These are phyloP conservation scores for Senna siamea DNA, from an alignment of 306 rosid species.

Conservation along the genomic window DNA sequence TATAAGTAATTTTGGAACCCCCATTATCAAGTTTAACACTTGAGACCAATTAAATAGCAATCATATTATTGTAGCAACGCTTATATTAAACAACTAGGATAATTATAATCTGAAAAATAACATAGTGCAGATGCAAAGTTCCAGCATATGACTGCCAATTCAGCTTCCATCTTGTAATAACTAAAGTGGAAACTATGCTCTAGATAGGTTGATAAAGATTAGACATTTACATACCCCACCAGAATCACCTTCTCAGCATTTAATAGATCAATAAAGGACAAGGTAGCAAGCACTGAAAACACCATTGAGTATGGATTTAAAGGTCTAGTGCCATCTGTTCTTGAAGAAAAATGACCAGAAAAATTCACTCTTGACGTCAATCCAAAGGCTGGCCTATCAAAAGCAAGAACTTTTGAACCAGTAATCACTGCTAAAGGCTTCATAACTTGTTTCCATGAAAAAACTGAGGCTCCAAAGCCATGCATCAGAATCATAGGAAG, in stretches of 20 bases:
- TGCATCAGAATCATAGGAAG: conserved; percentile 81
- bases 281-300: conserved; percentile 85
- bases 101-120: conserved; percentile 1
- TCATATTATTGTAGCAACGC: conserved; percentile 10
- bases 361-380: conserved; percentile 72
- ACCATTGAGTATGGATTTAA: conserved; percentile 82
- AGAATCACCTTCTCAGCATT: conserved; percentile 78
- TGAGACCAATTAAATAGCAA: conserved; percentile 18
- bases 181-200: neutral
- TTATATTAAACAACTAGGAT: conserved; percentile 14
- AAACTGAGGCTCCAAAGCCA: conserved; percentile 94
- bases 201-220: conserved; percentile 21
- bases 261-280: conserved; percentile 66
- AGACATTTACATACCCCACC: conserved; percentile 69
- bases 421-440: conserved; percentile 72
- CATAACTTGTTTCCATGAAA: conserved; percentile 83
- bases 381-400: conserved; percentile 98
- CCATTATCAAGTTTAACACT: conserved; percentile 21
- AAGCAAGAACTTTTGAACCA: conserved; percentile 86
- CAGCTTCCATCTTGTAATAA: neutral
- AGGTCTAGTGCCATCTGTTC: conserved; percentile 50
- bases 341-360: conserved; percentile 44
- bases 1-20: neutral
- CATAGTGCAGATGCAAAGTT: conserved; percentile 12
- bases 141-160: conserved; percentile 19